A percentile compares a stretch with the other conserved stretches of the same genome.
Conservation (phyloP, 2,329 filamentous ascomycete genomes). For the Penicillium freii region DNA sequence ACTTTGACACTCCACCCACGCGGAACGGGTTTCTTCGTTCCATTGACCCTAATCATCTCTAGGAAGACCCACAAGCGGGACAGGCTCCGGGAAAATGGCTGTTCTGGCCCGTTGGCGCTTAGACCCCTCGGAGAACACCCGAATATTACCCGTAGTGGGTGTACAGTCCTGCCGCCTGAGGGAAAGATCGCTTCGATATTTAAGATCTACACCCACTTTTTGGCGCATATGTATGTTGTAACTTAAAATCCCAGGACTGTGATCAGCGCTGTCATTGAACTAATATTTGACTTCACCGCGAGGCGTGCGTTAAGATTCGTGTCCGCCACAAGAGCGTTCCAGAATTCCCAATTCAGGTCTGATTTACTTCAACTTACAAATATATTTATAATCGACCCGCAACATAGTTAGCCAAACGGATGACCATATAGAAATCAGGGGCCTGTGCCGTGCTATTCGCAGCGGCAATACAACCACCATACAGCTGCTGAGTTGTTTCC, state of each 20-base stretch:
- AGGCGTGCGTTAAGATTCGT: not conserved
- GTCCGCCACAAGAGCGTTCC: not conserved
- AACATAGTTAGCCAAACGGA: not conserved
- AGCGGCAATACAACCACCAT: not conserved
- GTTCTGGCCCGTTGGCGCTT: not conserved
- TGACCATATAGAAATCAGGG: not conserved
- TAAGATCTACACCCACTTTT: not conserved
- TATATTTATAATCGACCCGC: not conserved
- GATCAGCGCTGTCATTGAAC: slow-evolving; percentile 14
- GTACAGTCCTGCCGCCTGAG: not conserved
- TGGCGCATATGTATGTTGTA: not conserved
- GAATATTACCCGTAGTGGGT: not conserved
- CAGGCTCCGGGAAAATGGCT: not conserved
- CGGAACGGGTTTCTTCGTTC: not conserved
- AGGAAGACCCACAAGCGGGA: not conserved
- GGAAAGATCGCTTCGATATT: slow-evolving; percentile 1
- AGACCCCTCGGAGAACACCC: not conserved
- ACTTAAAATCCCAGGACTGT: not conserved
- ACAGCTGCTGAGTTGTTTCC: not conserved
- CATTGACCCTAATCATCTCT: not conserved
- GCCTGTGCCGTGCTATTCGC: not conserved
- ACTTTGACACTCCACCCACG: slow-evolving; percentile 10
- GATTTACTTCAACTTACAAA: not conserved
- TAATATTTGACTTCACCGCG: not conserved
- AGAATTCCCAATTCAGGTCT: not conserved